phyloP scores from a whole-genome alignment of 2,329 filamentous ascomycete genomes.

The Paraphoma sp. region DNA sequence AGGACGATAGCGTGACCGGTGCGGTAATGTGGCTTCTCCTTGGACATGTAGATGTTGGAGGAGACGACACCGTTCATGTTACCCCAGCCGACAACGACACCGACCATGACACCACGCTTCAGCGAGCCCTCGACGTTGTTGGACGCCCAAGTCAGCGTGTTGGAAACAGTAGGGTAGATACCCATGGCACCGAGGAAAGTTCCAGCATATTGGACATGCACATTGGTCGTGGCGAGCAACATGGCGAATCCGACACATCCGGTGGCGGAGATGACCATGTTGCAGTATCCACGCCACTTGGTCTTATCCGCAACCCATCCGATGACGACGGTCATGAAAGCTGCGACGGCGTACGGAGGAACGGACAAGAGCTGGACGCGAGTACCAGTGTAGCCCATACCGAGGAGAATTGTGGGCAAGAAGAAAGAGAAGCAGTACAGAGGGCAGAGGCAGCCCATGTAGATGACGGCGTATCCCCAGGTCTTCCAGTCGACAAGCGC shows the following conservation, averaged over 20 bases:
- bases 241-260: slow-evolving; percentile 82
- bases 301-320: slow-evolving; percentile 81
- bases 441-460: slow-evolving; percentile 65
- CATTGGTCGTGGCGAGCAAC: slow-evolving; percentile 69
- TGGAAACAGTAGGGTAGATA: slow-evolving; percentile 86
- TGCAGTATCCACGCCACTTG: slow-evolving; percentile 76
- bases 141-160: slow-evolving; percentile 85
- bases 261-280: slow-evolving; percentile 73
- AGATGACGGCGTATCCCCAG: slow-evolving; percentile 63
- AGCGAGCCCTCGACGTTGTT: slow-evolving; percentile 95
- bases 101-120: slow-evolving; percentile 86
- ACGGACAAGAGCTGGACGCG: slow-evolving; percentile 75
- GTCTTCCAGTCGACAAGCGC: slow-evolving; percentile 58
- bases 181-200: slow-evolving; percentile 85
- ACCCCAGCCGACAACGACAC: slow-evolving; percentile 88
- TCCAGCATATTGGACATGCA: slow-evolving; percentile 79
- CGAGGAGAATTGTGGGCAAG: slow-evolving; percentile 57
- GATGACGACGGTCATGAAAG: slow-evolving; percentile 70
- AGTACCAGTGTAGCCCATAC: slow-evolving; percentile 63
- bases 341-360: slow-evolving; percentile 76
- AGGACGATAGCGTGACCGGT: slow-evolving; percentile 79
- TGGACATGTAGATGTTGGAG: slow-evolving; percentile 75
- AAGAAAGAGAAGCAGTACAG: slow-evolving; percentile 46
- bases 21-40: slow-evolving; percentile 69
- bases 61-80: slow-evolving; percentile 89